Base-by-base conservation (phyloP, 2,329 filamentous ascomycete genomes). In the Apiospora malaysiana region DNA sequence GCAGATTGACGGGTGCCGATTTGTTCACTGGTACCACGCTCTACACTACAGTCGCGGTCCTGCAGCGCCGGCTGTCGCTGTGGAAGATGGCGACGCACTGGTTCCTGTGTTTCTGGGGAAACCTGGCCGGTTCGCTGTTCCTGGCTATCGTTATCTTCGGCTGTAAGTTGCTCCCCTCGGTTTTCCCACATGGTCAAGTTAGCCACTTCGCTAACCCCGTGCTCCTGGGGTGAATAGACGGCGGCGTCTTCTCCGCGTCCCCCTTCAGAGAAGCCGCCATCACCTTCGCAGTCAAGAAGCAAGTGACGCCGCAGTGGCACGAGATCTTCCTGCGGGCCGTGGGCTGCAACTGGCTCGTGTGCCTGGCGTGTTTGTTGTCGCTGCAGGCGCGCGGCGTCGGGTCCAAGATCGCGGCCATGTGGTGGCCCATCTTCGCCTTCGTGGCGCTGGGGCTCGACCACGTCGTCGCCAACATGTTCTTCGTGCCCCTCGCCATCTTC, bases 331-430 rank as follows among this genome's bases (percentile, higher is more conserved):
- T 89, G 0, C 82, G 85, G 56, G 87, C 79, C 0, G 88, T 90
- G 63, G 85, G 87, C 5, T 86, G 84, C 74, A 89, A 89, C 78
- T 89, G 87, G 87, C 83, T 90, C 0, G 87, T 90, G 2, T 88
- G 86, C 71, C 78, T 89, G 37, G 86, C 85, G 0, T 83, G 85
- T 63, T 89, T 82, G 71, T 78, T 86, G 10, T 82, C 81, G 1
- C 79, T 85, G 4, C 84, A 85, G 70, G 85, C 84, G 6, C 82
- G 85, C 2, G 87, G 89, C 69, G 78, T 88, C 16, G 80, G 82
- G 23, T 86, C 84, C 12, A 89, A 89, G 74, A 82, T 89, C 1
- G 78, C 86, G 14, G 85, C 84, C 1, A 87, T 89, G 74, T 90
- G 88, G 87, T 86, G 83, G 76, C 88, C 87, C 0, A 86, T 85